Conservation (phyloP, 176 grass and related monocot genomes). For the Calamus simplicifolius region DNA sequence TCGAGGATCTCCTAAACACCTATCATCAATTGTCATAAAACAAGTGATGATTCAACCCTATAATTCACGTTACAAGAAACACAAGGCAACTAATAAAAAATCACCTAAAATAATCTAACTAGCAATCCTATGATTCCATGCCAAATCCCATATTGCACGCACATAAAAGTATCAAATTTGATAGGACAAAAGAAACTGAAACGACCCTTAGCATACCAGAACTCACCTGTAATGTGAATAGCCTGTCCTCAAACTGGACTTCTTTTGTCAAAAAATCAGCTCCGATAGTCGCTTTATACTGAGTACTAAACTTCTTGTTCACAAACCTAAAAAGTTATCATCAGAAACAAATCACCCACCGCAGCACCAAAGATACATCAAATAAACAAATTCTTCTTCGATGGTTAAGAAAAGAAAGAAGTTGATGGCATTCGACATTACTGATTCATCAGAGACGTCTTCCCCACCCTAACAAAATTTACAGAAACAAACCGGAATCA, state of each 20-base stretch:
- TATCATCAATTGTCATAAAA: too few relatives aligned
- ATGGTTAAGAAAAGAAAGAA: background rate
- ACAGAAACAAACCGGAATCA: background rate
- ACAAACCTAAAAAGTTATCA: constrained; percentile 48
- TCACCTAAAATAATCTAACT: too few relatives aligned
- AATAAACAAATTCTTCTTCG: background rate
- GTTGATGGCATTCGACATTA: constrained; percentile 21
- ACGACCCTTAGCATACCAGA: background rate
- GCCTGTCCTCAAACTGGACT: constrained; percentile 81
- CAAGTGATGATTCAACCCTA: too few relatives aligned
- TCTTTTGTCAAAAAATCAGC: constrained; percentile 96
- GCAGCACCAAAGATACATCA: background rate
- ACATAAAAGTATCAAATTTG: too few relatives aligned
- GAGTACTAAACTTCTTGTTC: constrained; percentile 90
- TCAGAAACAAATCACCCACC: background rate
- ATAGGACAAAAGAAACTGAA: too few relatives aligned
- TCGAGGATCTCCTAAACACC: too few relatives aligned
- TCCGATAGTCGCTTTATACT: constrained; percentile 92
- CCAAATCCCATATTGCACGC: too few relatives aligned
- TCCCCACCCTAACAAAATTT: constrained; percentile 57
- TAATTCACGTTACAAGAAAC: too few relatives aligned
- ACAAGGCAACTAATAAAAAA: too few relatives aligned
- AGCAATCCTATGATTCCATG: too few relatives aligned
- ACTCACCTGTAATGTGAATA: constrained; percentile 82
- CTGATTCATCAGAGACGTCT: constrained; percentile 97